Evolutionary conservation across 1,284 basidiomycete species (phyloP).

Genomic region (Cryptococcus sp.): DNA sequence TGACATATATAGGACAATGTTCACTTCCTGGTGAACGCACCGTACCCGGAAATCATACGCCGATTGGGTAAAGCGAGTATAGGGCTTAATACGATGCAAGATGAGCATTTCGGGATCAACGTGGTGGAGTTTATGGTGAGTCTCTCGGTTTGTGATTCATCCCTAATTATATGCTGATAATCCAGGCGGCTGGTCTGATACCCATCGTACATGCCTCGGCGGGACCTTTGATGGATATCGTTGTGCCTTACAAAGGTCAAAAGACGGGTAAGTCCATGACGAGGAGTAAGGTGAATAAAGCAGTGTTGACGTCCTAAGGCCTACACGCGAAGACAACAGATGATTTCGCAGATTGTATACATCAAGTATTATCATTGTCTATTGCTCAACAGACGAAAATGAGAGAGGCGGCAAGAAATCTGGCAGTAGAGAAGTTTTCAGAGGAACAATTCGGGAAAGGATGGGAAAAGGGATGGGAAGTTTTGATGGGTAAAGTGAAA

Average conservation of each 20-base stretch:
- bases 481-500: conserved; percentile 11
- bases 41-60: conserved; percentile 64
- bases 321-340: conserved; percentile 71
- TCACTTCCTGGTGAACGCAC: conserved; percentile 77
- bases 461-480: conserved; percentile 53
- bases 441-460: conserved; percentile 69
- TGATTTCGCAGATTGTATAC: conserved; percentile 67
- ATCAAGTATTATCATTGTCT: conserved; percentile 61
- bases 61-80: conserved; percentile 71
- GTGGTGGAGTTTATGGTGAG: conserved; percentile 94
- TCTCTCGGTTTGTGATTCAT: not conserved
- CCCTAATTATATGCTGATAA: conserved; percentile 3
- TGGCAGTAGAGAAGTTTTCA: conserved; percentile 69
- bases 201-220: conserved; percentile 90
- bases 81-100: conserved; percentile 94
- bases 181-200: conserved; percentile 84
- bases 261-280: conserved; percentile 58
- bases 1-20: conserved; percentile 57
- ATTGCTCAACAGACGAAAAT: conserved; percentile 58
- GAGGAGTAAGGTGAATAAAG: not conserved
- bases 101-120: conserved; percentile 99
- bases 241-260: conserved; percentile 67
- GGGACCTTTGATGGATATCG: conserved; percentile 86
- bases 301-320: conserved; percentile 50
- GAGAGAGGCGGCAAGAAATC: conserved; percentile 62